Evolutionary conservation across 345 rosid genomes (phyloP), one percentile per base, ranked within the genome.

Genomic region (Angophora floribunda): DNA sequence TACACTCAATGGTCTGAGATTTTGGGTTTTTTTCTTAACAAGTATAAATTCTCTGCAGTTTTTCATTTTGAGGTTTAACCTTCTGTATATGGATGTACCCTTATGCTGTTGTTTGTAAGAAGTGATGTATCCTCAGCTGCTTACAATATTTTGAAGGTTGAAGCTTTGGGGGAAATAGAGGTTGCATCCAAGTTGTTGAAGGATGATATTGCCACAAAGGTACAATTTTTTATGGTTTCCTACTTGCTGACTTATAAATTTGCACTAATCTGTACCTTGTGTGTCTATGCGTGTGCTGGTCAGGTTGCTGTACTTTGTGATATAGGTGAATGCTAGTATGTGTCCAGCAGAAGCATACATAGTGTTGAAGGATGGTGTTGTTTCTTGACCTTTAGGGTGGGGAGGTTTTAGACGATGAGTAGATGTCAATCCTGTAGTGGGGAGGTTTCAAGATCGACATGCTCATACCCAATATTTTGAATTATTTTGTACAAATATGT

Each of bases 161-260:
- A 97, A 93, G 97, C 98, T n/a, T 93, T 95, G 67, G 97, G 95
- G 65, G 98, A 97, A 92, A 96, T 97, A 85, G 97, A 96, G 91
- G 91, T 96, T 86, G 99, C 99, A 32, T 93, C 98, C 24, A 96
- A 95, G 93, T 91, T 97, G 92, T 91, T 97, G 92, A 91, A 90
- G 82, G 92, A 92, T 87, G 94, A 93, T 87, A 84, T 86, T 24
- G 88, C 90, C 78, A 87, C 91, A 88, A 92, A 93, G 99, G 99
- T 95, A 93, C 70, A 61, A 26, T 65, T 88, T 36, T 88, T 50
- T 84, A 45, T 88, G 36, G 19, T 57, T 28, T 51, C 61, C 63
- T 87, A 61, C 22, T 84, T 13, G 13, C 89, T 67, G 85, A 44
- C 84, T 51, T 85, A 16, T 85, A 17, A 51, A n/a, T 51, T 52